A percentile compares a stretch with the other conserved stretches of the same genome.
phyloP scores from a whole-genome alignment of 305 asterid species.

The Fraxinus albicans region DNA sequence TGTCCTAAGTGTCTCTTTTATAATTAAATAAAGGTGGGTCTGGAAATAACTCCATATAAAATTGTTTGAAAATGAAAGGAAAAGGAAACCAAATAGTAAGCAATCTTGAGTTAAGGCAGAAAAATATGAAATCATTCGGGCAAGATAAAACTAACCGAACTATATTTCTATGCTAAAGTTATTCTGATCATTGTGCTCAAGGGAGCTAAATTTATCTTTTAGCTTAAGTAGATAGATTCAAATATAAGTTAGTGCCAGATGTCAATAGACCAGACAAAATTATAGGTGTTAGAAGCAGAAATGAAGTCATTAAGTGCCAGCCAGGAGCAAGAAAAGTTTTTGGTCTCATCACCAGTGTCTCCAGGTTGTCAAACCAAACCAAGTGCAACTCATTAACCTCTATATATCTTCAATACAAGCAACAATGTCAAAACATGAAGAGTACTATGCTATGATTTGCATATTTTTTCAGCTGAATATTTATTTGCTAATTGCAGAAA shows the following conservation, averaged over 20 bases:
- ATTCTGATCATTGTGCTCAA: background rate
- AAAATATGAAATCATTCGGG: background rate
- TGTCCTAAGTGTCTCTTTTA: background rate
- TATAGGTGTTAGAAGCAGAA: background rate
- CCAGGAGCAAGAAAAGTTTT: background rate
- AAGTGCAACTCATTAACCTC: background rate
- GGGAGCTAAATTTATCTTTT: background rate
- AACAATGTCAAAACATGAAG: background rate
- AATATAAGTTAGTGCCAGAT: too few species aligned
- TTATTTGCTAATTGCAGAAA: background rate
- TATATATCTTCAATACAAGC: background rate
- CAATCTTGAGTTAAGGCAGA: background rate
- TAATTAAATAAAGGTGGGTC: too few species aligned
- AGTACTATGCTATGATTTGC: background rate
- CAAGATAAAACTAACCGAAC: background rate
- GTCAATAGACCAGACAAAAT: too few species aligned
- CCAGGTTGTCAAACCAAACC: background rate
- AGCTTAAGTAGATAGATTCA: background rate
- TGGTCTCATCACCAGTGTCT: background rate
- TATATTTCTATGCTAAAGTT: too few species aligned
- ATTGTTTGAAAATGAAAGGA: background rate
- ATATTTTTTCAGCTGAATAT: background rate
- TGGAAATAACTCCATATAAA: background rate
- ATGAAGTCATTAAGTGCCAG: background rate
- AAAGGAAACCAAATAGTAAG: background rate